Evolutionary conservation across 441 rosid species (phyloP), one percentile per base, ranked within the genome.

Genomic region (Manihot esculenta): DNA sequence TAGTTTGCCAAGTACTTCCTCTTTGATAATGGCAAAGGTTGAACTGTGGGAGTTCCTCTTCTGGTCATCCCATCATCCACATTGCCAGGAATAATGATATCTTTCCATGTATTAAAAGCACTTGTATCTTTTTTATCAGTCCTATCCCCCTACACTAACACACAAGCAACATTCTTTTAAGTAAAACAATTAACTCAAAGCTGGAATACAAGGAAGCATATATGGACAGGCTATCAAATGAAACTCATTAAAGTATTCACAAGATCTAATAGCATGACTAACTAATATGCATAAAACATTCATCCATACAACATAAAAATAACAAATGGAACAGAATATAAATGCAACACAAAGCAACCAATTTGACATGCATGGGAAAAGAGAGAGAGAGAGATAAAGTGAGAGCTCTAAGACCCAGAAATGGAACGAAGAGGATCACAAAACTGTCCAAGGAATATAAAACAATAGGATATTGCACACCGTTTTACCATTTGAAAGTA

Each of bases 61-160:
- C 71, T 86, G 17, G 90, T 89, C 91, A 91, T 89, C 58, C 85
- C 89, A 78, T 91, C 91, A 33, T 89, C 91, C 24, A 90, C 81
- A 53, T 91, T 87, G 48, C 97, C 94, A 24, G 97, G 97, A 78
- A 91, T 89, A 72, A 91, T 85, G 53, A 89, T 86, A 75, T 91
- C 97, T 80, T 91, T 91, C 94, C 97, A 89, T 64, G 97, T 85
- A 76, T 85, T 85, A 49, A 87, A 91, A 59, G 99, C 92, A 81
- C 88, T 93, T 8, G 86, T 79, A 69, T 87, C 92, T 84, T 83
- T 89, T 86, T 88, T 93, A 78, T 95, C 97, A 76, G 99, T 93
- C 71, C 98, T 85, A 71, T 95, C 97, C 62, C 95, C 97, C 99
- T 93, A 78, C 81, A 79, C 70, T 75, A 80, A 62, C 78, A 63